Evolutionary conservation across 257 asterid species (phyloP).

Genomic region (Asclepias syriaca): DNA sequence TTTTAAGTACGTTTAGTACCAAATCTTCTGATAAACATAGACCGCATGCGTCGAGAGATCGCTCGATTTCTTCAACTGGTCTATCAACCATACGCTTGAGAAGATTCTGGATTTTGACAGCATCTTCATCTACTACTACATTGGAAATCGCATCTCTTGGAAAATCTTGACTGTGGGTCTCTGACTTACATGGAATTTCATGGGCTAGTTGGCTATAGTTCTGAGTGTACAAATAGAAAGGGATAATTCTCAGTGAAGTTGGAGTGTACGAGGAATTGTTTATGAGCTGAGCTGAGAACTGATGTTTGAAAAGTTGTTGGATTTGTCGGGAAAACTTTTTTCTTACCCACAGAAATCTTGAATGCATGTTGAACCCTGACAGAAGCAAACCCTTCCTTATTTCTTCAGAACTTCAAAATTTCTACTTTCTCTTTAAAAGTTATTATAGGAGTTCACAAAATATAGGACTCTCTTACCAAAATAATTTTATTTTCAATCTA

Average conservation of each 20-base stretch:
- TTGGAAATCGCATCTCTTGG: conserved; percentile 5
- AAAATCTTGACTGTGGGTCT: not conserved
- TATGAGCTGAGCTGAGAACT: no score
- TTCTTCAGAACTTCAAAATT: not conserved
- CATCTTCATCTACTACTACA: conserved; percentile 29
- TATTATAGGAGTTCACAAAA: no score
- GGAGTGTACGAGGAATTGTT: not conserved
- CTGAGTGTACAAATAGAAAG: not conserved
- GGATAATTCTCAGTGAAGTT: not conserved
- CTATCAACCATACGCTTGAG: conserved; percentile 35
- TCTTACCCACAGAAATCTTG: not conserved
- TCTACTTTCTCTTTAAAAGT: no score
- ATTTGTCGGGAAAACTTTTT: conserved; percentile 8
- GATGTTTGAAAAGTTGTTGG: not conserved
- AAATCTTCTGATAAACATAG: conserved; percentile 42
- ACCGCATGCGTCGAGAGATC: conserved; percentile 33
- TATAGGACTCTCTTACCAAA: no score
- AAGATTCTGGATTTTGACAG: conserved; percentile 47
- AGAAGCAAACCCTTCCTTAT: not conserved
- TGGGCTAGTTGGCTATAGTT: not conserved
- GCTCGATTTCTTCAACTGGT: conserved; percentile 33
- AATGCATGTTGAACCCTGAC: not conserved
- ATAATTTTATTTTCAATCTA: no score
- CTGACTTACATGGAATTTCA: not conserved
- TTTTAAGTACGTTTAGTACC: conserved; percentile 59